Conservation (phyloP, 345 rosid genomes). For the Hibiscus mutabilis region DNA sequence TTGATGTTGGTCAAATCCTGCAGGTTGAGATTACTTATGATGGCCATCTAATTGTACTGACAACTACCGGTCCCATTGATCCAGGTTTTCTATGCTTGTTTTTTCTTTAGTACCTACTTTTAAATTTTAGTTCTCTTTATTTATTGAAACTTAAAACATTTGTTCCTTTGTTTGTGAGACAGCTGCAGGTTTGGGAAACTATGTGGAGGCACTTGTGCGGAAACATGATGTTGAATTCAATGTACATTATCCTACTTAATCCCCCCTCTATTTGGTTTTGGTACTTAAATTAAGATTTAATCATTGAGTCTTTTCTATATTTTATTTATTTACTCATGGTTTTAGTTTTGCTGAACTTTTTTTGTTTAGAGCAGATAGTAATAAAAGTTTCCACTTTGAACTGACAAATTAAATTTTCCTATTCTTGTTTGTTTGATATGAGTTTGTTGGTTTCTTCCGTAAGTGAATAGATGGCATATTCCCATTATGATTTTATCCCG, state of each 20-base stretch:
- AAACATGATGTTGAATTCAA: not conserved
- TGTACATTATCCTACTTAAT: not conserved
- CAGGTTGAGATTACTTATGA: not conserved
- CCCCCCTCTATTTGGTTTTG: too few species aligned
- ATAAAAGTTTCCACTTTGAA: too few species aligned
- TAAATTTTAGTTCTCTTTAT: not conserved
- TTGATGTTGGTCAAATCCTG: not conserved
- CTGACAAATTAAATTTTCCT: too few species aligned
- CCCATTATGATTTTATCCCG: not conserved
- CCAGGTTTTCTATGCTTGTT: not conserved
- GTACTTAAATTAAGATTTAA: too few species aligned
- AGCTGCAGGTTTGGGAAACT: not conserved
- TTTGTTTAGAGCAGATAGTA: too few species aligned
- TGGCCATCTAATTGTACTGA: not conserved
- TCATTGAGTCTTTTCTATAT: not conserved
- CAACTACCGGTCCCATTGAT: not conserved
- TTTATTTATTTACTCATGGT: too few species aligned
- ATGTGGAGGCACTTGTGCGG: not conserved
- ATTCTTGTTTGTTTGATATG: slow-evolving; percentile 11
- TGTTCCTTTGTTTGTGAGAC: not conserved
- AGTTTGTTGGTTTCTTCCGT: not conserved
- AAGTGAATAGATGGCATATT: slow-evolving; percentile 32
- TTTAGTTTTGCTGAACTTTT: not conserved
- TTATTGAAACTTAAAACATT: not conserved
- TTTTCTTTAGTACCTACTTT: too few species aligned